phyloP scores from a whole-genome alignment of 164 flowering plant species.

The Paratinospora sagittata region DNA sequence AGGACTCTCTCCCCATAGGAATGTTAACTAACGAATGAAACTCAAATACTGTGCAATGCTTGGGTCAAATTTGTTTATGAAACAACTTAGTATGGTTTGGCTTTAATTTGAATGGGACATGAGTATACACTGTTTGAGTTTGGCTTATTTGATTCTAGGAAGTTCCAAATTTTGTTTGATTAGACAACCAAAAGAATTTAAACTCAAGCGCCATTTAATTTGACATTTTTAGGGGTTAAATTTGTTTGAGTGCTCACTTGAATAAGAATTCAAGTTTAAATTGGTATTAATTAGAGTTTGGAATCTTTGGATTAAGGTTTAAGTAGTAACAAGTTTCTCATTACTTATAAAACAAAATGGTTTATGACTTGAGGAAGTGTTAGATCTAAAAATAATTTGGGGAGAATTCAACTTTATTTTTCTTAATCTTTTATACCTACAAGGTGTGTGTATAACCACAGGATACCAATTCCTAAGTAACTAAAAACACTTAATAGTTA shows the following conservation, averaged over 20 bases:
- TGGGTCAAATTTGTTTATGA: background rate
- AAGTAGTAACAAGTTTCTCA: background rate
- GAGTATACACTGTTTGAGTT: too few relatives aligned
- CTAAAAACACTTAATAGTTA: too few relatives aligned
- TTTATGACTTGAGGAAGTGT: background rate
- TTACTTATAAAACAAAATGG: background rate
- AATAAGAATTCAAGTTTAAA: background rate
- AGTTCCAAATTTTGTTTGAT: background rate
- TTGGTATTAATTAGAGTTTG: background rate
- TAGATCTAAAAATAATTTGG: too few relatives aligned
- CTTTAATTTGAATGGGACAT: too few relatives aligned
- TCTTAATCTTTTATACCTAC: too few relatives aligned
- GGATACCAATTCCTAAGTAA: too few relatives aligned
- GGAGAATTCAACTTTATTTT: background rate
- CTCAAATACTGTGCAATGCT: background rate
- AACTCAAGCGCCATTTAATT: background rate
- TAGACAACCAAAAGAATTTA: background rate
- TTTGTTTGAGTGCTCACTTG: background rate
- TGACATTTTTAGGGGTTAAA: background rate
- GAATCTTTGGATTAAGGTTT: background rate
- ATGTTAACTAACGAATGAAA: too few relatives aligned
- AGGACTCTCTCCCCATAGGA: slow-evolving; percentile 8
- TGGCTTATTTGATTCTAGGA: background rate
- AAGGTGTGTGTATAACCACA: too few relatives aligned
- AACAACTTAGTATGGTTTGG: background rate